Conservation (phyloP, 164 flowering plant species). For the Magnolia sinica region DNA sequence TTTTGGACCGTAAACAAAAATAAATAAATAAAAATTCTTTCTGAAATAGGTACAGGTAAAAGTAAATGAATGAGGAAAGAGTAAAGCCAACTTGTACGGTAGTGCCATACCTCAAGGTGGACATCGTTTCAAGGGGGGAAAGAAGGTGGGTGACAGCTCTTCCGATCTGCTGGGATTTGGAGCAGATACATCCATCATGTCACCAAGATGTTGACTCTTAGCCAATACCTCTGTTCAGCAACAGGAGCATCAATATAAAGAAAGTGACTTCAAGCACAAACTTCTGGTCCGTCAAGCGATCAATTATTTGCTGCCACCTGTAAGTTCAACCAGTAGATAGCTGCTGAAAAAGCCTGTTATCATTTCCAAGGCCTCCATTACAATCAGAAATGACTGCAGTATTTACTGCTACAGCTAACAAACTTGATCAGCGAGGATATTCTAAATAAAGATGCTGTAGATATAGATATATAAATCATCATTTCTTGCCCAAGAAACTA, state of each 20-base stretch:
- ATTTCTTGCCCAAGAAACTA: no score
- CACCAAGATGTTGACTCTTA: constrained; percentile 14
- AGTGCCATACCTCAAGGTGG: neutral
- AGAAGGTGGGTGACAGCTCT: neutral
- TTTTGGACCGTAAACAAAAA: neutral
- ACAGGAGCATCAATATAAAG: constrained; percentile 50
- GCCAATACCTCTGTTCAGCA: constrained; percentile 36
- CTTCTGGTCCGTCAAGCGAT: constrained; percentile 36
- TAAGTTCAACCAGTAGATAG: constrained; percentile 99
- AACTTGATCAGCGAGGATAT: neutral
- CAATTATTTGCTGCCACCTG: constrained; percentile 79
- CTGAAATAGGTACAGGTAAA: neutral
- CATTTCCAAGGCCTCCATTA: constrained; percentile 60
- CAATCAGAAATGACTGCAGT: constrained; percentile 27
- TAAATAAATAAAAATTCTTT: neutral
- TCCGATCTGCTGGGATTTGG: neutral
- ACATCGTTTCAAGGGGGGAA: neutral
- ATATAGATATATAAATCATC: neutral
- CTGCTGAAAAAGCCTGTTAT: constrained; percentile 98
- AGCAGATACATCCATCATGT: neutral
- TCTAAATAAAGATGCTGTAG: neutral
- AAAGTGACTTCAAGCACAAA: constrained; percentile 42
- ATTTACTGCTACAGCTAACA: neutral
- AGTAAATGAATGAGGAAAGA: neutral
- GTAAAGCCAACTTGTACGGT: neutral